Base-by-base conservation (phyloP, 2,329 filamentous ascomycete genomes). In the Parascedosporium putredinis region DNA sequence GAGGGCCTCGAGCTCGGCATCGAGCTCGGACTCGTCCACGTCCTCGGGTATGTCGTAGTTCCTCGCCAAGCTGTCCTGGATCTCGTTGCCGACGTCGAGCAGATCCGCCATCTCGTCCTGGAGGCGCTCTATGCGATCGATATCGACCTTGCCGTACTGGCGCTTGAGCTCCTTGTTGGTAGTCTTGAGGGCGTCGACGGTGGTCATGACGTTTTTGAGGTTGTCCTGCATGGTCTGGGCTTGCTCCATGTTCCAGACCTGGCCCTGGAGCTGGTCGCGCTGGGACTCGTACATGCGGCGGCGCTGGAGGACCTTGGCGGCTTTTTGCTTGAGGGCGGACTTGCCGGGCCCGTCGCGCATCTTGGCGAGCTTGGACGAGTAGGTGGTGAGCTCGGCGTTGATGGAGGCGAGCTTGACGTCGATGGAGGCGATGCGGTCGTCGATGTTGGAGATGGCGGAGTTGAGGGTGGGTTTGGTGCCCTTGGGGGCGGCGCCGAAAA, bases 161-260 rank as follows among this genome's bases (percentile, higher is more conserved):
- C 88, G 86, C 63, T 83, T 83, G 55, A 98, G 77, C 60, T 88
- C 84, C 71, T 95, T 95, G 60, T 93, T 95, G 22, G 91, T 96
- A 2, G 86, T 89, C 78, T 96, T 94, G 80, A 98, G 91, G 9
- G 91, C 90, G 65, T 97, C 91, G 42, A 97, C 90, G 24, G 93
- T 96, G 16, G 89, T 94, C 90, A 96, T 96, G 55, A 93, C 91
- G 67, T 97, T 97, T 67, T 94, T 93, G 49, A 98, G 78, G 63
- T 97, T 97, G 70, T 97, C 91, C 71, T 95, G 89, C 91, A 97
- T 96, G 78, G 90, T 94, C 64, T 86, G 86, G 3, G 91, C 90
- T 69, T 96, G 90, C 71, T 97, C 90, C 90, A 98, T 96, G 71
- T 97, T 97, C 90, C 90, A 97, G 20, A 88, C 88, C 70, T 98